A percentile compares a stretch with the other conserved stretches of the same genome.
phyloP scores from a whole-genome alignment of 805 yeast genomes.

The Candida incommunis region DNA sequence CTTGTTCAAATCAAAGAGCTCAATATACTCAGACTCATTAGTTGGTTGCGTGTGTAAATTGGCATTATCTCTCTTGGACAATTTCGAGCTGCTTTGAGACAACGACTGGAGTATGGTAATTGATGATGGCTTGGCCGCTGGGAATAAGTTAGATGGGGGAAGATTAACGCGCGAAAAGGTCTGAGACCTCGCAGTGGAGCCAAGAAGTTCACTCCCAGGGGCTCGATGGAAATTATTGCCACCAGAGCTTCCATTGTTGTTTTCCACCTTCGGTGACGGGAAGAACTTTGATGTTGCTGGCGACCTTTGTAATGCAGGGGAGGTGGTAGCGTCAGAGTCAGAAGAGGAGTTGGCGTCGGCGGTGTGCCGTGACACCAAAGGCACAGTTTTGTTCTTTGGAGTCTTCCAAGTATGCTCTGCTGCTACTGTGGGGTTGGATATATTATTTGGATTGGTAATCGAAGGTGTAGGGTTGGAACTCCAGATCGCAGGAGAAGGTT shows the following conservation, averaged over 20 bases:
- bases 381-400: background rate
- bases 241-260: too few relatives aligned
- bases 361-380: too few relatives aligned
- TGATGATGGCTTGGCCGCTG: background rate
- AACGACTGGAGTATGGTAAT: background rate
- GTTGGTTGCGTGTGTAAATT: background rate
- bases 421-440: too few relatives aligned
- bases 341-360: too few relatives aligned
- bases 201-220: background rate
- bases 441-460: too few relatives aligned
- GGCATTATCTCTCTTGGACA: background rate
- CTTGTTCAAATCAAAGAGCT: background rate
- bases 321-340: too few relatives aligned
- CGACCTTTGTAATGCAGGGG: background rate
- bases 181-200: background rate
- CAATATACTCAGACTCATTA: background rate
- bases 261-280: background rate
- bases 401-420: background rate
- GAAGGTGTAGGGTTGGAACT: background rate
- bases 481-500: background rate
- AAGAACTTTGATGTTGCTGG: slow-evolving; percentile 1
- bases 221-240: background rate
- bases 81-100: background rate
- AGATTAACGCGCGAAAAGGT: background rate
- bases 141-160: background rate